These are phyloP conservation scores for Conoideocrella luteorostrata DNA, from an alignment of 2,329 filamentous ascomycete species.

Conservation along the genomic window DNA sequence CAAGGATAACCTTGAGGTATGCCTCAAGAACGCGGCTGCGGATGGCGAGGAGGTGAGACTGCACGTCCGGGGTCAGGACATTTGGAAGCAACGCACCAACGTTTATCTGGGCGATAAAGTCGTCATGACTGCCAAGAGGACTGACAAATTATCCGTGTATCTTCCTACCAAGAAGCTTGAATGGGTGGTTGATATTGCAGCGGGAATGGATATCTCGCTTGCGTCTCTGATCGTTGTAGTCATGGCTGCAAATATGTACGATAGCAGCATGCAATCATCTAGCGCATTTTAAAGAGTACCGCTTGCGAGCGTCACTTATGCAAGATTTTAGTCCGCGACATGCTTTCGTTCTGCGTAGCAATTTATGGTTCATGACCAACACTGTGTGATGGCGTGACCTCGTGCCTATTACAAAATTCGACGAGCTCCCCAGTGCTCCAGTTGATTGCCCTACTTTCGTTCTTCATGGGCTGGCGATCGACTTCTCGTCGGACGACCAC, in stretches of 20 bases:
- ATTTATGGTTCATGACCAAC: too few species aligned
- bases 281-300: neutral
- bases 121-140: neutral
- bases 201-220: neutral
- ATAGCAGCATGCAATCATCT: neutral
- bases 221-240: neutral
- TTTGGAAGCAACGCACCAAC: neutral
- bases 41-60: neutral
- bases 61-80: neutral
- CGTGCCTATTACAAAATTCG: neutral
- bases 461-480: constrained; percentile 1
- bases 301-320: too few species aligned
- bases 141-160: neutral
- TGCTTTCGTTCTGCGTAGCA: too few species aligned
- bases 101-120: neutral
- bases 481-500: neutral
- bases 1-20: neutral
- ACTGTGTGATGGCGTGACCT: too few species aligned
- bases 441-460: neutral
- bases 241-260: neutral
- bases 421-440: neutral
- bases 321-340: too few species aligned
- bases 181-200: neutral
- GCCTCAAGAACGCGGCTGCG: neutral
- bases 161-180: neutral